These are phyloP conservation scores for Ceratocystiopsis brevicomis DNA, from an alignment of 2,329 filamentous ascomycete species.

Conservation along the genomic window DNA sequence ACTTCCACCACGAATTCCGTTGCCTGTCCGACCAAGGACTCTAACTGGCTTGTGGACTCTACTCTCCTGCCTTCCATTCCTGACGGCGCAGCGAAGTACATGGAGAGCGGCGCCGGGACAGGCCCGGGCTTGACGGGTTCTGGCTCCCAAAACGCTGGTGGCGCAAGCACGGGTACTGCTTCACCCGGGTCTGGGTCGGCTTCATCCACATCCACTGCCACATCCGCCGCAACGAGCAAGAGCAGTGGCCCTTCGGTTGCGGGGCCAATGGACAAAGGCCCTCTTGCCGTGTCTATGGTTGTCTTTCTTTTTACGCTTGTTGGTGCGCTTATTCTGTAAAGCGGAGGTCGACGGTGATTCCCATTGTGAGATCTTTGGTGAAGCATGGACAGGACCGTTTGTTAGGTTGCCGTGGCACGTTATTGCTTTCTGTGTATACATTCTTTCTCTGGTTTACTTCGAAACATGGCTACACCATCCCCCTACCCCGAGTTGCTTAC, in stretches of 20 bases:
- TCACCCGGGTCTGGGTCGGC: constrained; percentile 19
- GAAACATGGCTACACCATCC: too few relatives aligned
- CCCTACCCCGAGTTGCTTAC: too few relatives aligned
- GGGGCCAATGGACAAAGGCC: constrained; percentile 18
- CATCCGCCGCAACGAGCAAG: constrained; percentile 15
- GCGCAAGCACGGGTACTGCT: constrained; percentile 26
- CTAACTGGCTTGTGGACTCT: constrained; percentile 31
- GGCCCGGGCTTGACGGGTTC: constrained; percentile 33
- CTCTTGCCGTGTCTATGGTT: constrained; percentile 18
- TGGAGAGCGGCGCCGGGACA: constrained; percentile 31
- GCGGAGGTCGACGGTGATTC: background rate
- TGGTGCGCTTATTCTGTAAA: constrained; percentile 22
- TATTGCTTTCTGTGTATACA: background rate
- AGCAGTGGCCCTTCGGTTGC: constrained; percentile 14
- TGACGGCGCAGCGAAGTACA: constrained; percentile 29
- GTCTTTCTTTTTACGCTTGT: constrained; percentile 19
- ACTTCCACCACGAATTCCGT: constrained; percentile 26
- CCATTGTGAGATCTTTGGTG: background rate
- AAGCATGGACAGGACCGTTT: background rate
- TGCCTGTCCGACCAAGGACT: constrained; percentile 29
- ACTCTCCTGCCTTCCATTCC: constrained; percentile 33
- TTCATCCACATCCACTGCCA: constrained; percentile 5
- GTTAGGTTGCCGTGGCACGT: background rate
- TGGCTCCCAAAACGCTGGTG: constrained; percentile 34
- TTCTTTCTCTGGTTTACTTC: background rate